These are phyloP conservation scores for Proliferodiscus dingleyae DNA, from an alignment of 2,329 filamentous ascomycete species.

Conservation along the genomic window DNA sequence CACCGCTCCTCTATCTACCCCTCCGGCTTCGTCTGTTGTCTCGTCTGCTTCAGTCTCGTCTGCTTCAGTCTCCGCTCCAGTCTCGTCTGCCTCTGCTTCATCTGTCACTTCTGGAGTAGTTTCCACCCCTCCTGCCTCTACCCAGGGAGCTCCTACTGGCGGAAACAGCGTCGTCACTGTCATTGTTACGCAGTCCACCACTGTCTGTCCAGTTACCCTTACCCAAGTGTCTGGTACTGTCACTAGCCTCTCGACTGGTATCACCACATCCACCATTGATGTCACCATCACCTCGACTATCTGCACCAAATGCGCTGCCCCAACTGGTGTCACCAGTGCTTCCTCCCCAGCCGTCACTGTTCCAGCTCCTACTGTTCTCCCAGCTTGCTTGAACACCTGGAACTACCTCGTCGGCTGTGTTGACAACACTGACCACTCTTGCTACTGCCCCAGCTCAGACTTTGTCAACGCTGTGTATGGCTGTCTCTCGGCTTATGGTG, in stretches of 20 bases:
- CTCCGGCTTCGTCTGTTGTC: not conserved
- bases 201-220: slow-evolving; percentile 16
- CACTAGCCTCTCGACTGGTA: slow-evolving; percentile 23
- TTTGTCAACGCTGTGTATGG: slow-evolving; percentile 77
- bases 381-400: slow-evolving; percentile 91
- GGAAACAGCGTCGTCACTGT: slow-evolving; percentile 14
- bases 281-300: slow-evolving; percentile 30
- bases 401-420: slow-evolving; percentile 67
- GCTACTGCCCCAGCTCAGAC: slow-evolving; percentile 77
- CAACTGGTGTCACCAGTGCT: slow-evolving; percentile 4
- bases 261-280: slow-evolving; percentile 31
- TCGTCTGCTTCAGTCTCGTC: not conserved
- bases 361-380: slow-evolving; percentile 61
- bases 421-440: slow-evolving; percentile 75
- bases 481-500: slow-evolving; percentile 75
- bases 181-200: slow-evolving; percentile 14
- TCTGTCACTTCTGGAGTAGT: not conserved
- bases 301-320: slow-evolving; percentile 28
- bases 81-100: not conserved
- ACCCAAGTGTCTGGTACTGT: slow-evolving; percentile 14
- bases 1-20: not conserved
- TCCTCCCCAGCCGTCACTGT: slow-evolving; percentile 31
- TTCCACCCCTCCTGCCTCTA: not conserved
- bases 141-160: not conserved
- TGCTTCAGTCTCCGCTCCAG: no score